Evolutionary conservation across 495 filamentous ascomycete genomes (phyloP).

Genomic region (Aspergillus panamensis): DNA sequence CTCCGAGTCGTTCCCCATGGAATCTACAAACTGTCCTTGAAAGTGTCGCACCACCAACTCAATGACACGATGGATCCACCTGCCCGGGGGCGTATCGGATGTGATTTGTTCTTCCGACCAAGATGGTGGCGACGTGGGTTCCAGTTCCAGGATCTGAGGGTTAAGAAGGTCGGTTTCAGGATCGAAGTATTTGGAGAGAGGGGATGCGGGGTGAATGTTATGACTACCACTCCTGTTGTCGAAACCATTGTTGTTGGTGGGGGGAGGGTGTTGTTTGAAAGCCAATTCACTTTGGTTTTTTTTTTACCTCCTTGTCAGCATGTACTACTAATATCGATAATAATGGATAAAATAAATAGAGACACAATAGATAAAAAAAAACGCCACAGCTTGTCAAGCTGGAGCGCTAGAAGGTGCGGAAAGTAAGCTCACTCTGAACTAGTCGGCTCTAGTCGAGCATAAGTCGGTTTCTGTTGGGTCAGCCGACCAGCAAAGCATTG

Average conservation of each 20-base stretch:
- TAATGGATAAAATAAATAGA: background rate
- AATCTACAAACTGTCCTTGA: background rate
- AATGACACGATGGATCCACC: constrained; percentile 1
- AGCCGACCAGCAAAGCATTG: background rate
- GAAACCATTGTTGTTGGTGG: background rate
- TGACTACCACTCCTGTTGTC: too few relatives aligned
- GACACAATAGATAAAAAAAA: background rate
- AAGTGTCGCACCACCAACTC: background rate
- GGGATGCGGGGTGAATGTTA: background rate
- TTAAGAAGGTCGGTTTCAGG: constrained; percentile 11
- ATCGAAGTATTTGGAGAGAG: constrained; percentile 19
- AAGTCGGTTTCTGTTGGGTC: background rate
- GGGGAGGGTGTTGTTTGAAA: background rate
- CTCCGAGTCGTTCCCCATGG: background rate
- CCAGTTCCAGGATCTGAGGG: constrained; percentile 7
- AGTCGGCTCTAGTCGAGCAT: background rate
- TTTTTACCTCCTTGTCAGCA: background rate
- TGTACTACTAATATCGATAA: background rate
- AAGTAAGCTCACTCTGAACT: background rate
- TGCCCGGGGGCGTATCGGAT: background rate
- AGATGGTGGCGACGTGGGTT: constrained; percentile 5
- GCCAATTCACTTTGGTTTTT: background rate
- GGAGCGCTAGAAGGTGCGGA: background rate
- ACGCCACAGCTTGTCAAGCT: background rate
- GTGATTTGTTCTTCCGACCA: constrained; percentile 6